Evolutionary conservation across 768 basidiomycete genomes (phyloP).

Genomic region (Macrolepiota dolichaula): DNA sequence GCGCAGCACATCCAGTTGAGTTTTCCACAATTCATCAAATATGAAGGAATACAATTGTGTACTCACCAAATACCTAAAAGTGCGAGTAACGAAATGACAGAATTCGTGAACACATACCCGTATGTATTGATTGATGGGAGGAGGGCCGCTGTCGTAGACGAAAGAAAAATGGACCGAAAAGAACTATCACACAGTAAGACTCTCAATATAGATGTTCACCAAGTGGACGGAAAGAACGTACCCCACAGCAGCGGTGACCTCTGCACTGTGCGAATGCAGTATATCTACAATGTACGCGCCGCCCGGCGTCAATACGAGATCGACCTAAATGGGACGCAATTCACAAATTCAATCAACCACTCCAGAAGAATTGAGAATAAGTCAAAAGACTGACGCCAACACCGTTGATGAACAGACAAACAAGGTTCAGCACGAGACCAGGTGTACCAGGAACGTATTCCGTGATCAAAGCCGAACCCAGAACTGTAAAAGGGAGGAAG

Average conservation of each 20-base stretch:
- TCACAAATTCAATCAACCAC: no score
- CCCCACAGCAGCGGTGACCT: conserved; percentile 55
- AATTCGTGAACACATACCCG: conserved; percentile 36
- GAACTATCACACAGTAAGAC: no score
- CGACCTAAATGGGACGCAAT: no score
- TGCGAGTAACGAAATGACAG: not conserved
- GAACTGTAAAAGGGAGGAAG: no score
- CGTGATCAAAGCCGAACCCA: no score
- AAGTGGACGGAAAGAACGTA: conserved; percentile 26
- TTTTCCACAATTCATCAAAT: no score
- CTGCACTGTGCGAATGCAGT: conserved; percentile 57
- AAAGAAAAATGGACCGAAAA: conserved; percentile 40
- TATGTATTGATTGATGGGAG: conserved; percentile 47
- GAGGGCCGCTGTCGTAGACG: conserved; percentile 42
- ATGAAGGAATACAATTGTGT: not conserved
- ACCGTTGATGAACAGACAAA: no score
- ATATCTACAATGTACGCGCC: conserved; percentile 60
- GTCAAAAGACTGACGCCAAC: no score
- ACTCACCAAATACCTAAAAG: conserved; percentile 3
- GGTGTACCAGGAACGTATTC: no score
- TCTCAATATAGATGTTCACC: no score
- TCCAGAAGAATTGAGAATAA: no score
- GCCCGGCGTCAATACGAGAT: conserved; percentile 50
- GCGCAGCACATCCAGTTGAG: not conserved
- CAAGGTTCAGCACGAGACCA: no score